phyloP scores from a whole-genome alignment of 164 flowering plant genomes.

The Vitis cinerea region DNA sequence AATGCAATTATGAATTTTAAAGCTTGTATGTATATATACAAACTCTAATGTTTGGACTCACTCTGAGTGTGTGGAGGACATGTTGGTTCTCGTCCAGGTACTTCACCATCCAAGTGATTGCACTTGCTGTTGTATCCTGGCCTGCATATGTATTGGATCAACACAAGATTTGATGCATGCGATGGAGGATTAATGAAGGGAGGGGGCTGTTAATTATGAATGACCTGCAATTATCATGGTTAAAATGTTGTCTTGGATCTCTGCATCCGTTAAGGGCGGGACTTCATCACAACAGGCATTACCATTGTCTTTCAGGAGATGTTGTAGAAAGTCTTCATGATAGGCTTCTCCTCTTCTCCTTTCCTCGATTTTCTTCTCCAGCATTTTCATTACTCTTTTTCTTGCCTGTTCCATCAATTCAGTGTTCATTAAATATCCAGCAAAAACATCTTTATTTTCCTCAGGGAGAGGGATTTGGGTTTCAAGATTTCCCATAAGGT shows the following conservation, averaged over 20 bases:
- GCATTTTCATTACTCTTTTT: conserved; percentile 32
- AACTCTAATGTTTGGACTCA: conserved; percentile 8
- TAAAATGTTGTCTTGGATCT: conserved; percentile 66
- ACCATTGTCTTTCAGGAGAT: conserved; percentile 23
- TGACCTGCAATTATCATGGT: conserved; percentile 70
- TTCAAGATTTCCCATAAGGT: background rate
- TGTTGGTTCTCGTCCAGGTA: conserved; percentile 62
- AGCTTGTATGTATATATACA: too few species aligned
- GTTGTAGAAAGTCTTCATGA: conserved; percentile 46
- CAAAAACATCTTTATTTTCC: background rate
- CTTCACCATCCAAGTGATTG: conserved; percentile 80
- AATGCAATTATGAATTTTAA: too few species aligned
- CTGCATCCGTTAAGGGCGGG: conserved; percentile 33
- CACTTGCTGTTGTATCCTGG: conserved; percentile 74
- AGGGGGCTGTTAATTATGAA: background rate
- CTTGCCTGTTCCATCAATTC: conserved; percentile 38
- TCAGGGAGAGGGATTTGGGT: background rate
- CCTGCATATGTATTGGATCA: conserved; percentile 25
- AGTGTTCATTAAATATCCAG: background rate
- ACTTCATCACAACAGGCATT: conserved; percentile 4
- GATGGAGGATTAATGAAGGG: too few species aligned
- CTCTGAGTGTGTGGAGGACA: conserved; percentile 43
- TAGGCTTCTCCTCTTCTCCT: conserved; percentile 27
- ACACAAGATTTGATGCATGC: background rate
- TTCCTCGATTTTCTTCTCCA: conserved; percentile 31